Evolutionary conservation across 2,329 filamentous ascomycete species (phyloP).

Genomic region (Fusarium pseudonygamai): DNA sequence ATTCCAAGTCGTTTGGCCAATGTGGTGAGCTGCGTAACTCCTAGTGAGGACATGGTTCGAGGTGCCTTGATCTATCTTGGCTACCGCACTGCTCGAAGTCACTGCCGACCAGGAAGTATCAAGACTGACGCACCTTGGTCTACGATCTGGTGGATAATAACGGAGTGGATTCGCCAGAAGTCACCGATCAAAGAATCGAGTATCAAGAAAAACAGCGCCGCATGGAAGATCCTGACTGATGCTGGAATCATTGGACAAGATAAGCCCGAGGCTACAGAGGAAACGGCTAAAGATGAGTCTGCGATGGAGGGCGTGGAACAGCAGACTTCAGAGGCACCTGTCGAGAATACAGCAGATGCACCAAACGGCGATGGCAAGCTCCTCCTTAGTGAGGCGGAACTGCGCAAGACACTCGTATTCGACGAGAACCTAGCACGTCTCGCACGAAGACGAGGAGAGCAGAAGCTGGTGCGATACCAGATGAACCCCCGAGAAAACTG

Average conservation of each 20-base stretch:
- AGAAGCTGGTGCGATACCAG: slow-evolving; percentile 86
- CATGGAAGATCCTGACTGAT: slow-evolving; percentile 71
- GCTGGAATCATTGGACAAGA: slow-evolving; percentile 51
- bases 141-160: slow-evolving; percentile 91
- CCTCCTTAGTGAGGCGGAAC: slow-evolving; percentile 45
- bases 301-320: slow-evolving; percentile 54
- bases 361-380: slow-evolving; percentile 33
- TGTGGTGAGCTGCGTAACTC: slow-evolving; percentile 80
- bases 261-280: slow-evolving; percentile 36
- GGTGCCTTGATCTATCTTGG: slow-evolving; percentile 85
- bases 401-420: slow-evolving; percentile 73
- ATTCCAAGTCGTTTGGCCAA: slow-evolving; percentile 78
- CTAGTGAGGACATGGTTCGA: slow-evolving; percentile 79
- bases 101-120: slow-evolving; percentile 88
- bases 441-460: slow-evolving; percentile 71
- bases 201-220: slow-evolving; percentile 75
- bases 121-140: slow-evolving; percentile 94
- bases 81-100: slow-evolving; percentile 84
- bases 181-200: slow-evolving; percentile 78
- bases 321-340: slow-evolving; percentile 3
- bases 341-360: slow-evolving; percentile 9
- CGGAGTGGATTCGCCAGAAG: slow-evolving; percentile 88
- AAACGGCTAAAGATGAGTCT: slow-evolving; percentile 38
- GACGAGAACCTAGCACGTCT: slow-evolving; percentile 80
- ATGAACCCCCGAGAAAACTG: slow-evolving; percentile 91